Conservation (phyloP, 2,329 filamentous ascomycete species). For the Mycosphaerella sp. region DNA sequence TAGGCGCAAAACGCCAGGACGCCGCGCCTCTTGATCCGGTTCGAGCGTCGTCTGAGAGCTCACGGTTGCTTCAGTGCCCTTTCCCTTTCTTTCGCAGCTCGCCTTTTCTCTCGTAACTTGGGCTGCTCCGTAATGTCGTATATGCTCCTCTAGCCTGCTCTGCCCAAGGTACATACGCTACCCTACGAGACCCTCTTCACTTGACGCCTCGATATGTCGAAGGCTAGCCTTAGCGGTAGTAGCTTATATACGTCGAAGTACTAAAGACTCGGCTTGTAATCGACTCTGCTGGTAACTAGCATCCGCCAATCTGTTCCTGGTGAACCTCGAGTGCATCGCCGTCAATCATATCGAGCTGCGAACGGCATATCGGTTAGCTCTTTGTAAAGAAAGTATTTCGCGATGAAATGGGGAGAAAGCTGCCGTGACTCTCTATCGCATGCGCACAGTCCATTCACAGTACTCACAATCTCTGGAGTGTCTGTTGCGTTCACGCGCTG, state of each 20-base stretch:
- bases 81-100: not conserved
- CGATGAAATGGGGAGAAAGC: no score
- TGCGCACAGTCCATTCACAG: not conserved
- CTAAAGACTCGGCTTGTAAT: not conserved
- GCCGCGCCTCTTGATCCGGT: slow-evolving; percentile 1
- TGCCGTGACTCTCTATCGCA: not conserved
- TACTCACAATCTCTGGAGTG: slow-evolving; percentile 81
- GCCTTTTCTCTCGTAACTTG: not conserved
- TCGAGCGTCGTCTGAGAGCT: not conserved
- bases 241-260: not conserved
- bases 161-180: not conserved
- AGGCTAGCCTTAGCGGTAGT: not conserved
- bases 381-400: no score
- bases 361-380: not conserved
- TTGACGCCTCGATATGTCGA: not conserved
- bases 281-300: slow-evolving; percentile 12
- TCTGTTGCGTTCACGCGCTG: slow-evolving; percentile 82
- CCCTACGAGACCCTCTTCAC: not conserved
- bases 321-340: slow-evolving; percentile 96
- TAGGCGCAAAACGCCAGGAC: slow-evolving; percentile 2
- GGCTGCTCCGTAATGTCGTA: not conserved
- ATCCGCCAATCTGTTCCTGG: slow-evolving; percentile 91
- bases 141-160: not conserved
- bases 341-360: slow-evolving; percentile 89
- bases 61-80: not conserved